Base-by-base conservation (phyloP, 352 stramenopile species). In the Pythium vanterpoolii region DNA sequence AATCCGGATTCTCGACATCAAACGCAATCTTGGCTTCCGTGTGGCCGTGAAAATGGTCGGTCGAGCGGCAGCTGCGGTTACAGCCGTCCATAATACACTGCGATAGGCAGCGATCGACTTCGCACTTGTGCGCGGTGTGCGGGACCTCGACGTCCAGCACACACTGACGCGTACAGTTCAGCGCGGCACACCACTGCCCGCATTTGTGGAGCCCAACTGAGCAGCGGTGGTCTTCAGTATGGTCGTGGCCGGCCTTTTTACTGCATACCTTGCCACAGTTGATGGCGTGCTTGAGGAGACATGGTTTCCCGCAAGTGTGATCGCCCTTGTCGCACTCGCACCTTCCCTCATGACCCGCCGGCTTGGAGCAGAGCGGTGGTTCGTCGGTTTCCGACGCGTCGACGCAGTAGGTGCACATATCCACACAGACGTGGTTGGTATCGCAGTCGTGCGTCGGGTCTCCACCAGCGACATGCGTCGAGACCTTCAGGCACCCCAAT, bases 21-120 rank as follows among this genome's bases (percentile, higher is more conserved):
- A 72, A 86, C 2, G 77, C 71, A 27, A 85, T 61, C 14, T 68
- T 56, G 19, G 76, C 55, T n/a, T 86, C 69, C 6, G 57, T 53
- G 27, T 83, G 71, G 1, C 76, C 79, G 49, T 93, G 82, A 26
- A 93, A 93, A 62, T 93, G 84, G 50, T 91, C 75, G 31, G 63
- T 63, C 0, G 49, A 66, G 10, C 64, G 63, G 45, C 84, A 93
- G 4, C 65, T 33, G 31, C 86, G 71, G 7, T 64, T 71, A 42
- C 82, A 94, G 31, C 71, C 82, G 8, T 83, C 68, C 64, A 91
- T 88, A 9, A 81, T 44, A 49, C 84, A 94, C 30, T 64, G 62
- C 28, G 86, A 48, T 24, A 86, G 71, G 53, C 84, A 94, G 14
- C 69, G 71, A 14, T 76, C 62, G 44, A 83, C 69, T 14, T 78